Conservation (phyloP, 768 basidiomycete genomes). For the Strobilomyces echinocephalus region DNA sequence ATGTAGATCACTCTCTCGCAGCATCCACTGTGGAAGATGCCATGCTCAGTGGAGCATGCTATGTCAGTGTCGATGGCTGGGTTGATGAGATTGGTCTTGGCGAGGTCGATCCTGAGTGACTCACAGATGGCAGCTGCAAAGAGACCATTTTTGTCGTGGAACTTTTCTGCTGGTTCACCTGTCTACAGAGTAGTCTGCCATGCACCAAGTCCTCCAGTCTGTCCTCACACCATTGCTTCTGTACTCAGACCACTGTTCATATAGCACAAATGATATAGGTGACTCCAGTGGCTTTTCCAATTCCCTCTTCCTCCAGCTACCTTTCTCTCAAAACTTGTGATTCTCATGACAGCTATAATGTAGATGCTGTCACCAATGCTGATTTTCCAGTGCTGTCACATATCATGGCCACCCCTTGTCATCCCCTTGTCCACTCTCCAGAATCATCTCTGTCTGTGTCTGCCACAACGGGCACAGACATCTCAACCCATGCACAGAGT, state of each 20-base stretch:
- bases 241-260: slow-evolving; percentile 17
- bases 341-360: neutral
- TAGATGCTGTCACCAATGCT: neutral
- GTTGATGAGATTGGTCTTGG: slow-evolving; percentile 57
- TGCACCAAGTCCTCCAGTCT: slow-evolving; percentile 5
- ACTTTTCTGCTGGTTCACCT: slow-evolving; percentile 66
- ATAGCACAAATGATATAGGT: slow-evolving; percentile 13
- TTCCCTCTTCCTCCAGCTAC: slow-evolving; percentile 25
- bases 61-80: slow-evolving; percentile 28
- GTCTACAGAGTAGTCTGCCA: slow-evolving; percentile 34
- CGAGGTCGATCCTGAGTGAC: slow-evolving; percentile 56
- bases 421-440: slow-evolving; percentile 30
- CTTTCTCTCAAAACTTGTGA: slow-evolving; percentile 1
- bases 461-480: slow-evolving; percentile 31
- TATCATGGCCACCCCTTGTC: slow-evolving; percentile 27
- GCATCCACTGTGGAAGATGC: slow-evolving; percentile 29
- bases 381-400: slow-evolving; percentile 21
- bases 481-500: slow-evolving; percentile 28
- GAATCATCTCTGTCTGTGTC: slow-evolving; percentile 32
- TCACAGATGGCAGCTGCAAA: slow-evolving; percentile 63
- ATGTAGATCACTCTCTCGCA: slow-evolving; percentile 4
- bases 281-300: slow-evolving; percentile 19
- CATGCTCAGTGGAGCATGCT: slow-evolving; percentile 10
- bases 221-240: slow-evolving; percentile 10
- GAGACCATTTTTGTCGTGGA: slow-evolving; percentile 65